These are phyloP conservation scores for Lachnellula arida DNA, from an alignment of 2,329 filamentous ascomycete genomes.

Conservation along the genomic window DNA sequence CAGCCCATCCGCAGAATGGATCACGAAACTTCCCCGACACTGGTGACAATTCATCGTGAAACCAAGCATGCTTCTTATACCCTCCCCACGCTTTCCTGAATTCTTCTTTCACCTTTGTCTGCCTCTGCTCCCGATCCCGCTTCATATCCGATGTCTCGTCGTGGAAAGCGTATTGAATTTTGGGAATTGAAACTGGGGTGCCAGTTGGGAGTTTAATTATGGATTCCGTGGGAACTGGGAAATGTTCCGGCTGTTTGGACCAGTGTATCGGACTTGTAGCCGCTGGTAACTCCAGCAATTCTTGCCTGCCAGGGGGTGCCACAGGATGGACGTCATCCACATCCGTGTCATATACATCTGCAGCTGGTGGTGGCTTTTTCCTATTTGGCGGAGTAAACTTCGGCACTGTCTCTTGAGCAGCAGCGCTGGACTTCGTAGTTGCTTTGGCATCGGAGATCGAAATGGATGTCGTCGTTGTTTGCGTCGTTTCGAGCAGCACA, in stretches of 20 bases:
- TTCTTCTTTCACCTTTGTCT: constrained; percentile 64
- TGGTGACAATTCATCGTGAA: constrained; percentile 80
- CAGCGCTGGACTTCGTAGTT: constrained; percentile 1
- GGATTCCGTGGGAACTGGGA: constrained; percentile 66
- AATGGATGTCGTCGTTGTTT: neutral
- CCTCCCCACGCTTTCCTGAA: constrained; percentile 77
- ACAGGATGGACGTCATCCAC: constrained; percentile 24
- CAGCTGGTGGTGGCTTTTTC: constrained; percentile 15
- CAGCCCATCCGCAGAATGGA: constrained; percentile 89
- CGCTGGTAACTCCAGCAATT: constrained; percentile 14
- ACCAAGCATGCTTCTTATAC: constrained; percentile 76
- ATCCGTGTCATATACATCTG: constrained; percentile 5
- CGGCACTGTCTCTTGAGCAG: constrained; percentile 16
- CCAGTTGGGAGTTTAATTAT: constrained; percentile 73
- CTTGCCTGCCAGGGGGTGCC: constrained; percentile 27
- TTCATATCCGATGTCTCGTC: constrained; percentile 57
- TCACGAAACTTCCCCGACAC: constrained; percentile 63
- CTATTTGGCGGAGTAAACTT: constrained; percentile 25
- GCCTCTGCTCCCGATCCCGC: constrained; percentile 58
- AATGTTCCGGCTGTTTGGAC: constrained; percentile 69
- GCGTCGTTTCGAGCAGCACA: too few species aligned
- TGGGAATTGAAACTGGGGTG: constrained; percentile 63
- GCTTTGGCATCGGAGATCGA: neutral
- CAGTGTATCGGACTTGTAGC: constrained; percentile 53
- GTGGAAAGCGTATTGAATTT: constrained; percentile 70